phyloP scores from a whole-genome alignment of 2,329 filamentous ascomycete genomes.

The Exserohilum turcica region DNA sequence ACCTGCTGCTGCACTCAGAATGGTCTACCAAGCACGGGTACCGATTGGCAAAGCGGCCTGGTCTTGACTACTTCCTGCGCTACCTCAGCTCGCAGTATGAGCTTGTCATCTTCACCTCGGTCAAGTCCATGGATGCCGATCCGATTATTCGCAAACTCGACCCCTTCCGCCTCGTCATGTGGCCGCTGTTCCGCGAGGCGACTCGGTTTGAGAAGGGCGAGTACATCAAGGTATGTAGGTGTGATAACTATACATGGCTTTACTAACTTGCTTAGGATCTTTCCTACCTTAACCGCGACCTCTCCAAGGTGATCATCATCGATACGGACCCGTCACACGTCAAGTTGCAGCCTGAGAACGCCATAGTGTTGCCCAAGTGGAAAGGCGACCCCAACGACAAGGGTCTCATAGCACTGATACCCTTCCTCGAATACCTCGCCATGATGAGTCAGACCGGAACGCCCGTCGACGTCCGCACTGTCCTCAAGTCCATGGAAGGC shows the following conservation, averaged over 20 bases:
- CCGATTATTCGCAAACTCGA: slow-evolving; percentile 91
- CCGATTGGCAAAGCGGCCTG: slow-evolving; percentile 92
- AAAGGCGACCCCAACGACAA: slow-evolving; percentile 80
- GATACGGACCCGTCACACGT: slow-evolving; percentile 85
- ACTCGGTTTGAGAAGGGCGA: slow-evolving; percentile 95
- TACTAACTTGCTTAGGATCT: slow-evolving; percentile 68
- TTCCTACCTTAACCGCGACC: slow-evolving; percentile 94
- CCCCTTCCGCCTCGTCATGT: slow-evolving; percentile 92
- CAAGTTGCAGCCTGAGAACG: slow-evolving; percentile 92
- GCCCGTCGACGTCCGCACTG: slow-evolving; percentile 81
- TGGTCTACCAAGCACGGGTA: slow-evolving; percentile 95
- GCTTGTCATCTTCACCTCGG: slow-evolving; percentile 90
- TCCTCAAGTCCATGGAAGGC: slow-evolving; percentile 86
- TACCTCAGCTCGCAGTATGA: slow-evolving; percentile 99
- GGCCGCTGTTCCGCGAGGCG: slow-evolving; percentile 94
- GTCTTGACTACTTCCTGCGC: slow-evolving; percentile 94
- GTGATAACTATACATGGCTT: neutral
- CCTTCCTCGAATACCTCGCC: slow-evolving; percentile 95
- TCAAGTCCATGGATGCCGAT: slow-evolving; percentile 82
- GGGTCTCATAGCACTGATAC: slow-evolving; percentile 85
- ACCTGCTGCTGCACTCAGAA: slow-evolving; percentile 91
- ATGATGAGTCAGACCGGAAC: slow-evolving; percentile 70
- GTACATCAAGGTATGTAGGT: slow-evolving; percentile 79
- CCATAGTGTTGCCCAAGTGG: slow-evolving; percentile 91
- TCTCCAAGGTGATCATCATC: slow-evolving; percentile 93